phyloP scores from a whole-genome alignment of 345 rosid genomes.

The Citrus glauca region DNA sequence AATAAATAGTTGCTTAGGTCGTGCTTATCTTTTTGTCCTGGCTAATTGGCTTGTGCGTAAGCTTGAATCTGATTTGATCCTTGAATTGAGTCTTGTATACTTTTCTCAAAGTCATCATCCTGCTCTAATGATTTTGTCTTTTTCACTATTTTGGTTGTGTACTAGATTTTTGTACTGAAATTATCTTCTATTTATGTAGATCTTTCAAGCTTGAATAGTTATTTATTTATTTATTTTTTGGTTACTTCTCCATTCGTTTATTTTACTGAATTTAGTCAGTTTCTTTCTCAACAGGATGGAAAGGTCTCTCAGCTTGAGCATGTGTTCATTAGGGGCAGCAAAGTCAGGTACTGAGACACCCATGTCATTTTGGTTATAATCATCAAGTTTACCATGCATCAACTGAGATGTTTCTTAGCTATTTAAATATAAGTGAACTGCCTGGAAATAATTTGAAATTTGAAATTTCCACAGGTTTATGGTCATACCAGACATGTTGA shows the following conservation, averaged over 20 bases:
- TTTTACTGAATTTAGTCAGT: not conserved
- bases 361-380: not conserved
- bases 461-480: constrained; percentile 62
- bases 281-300: constrained; percentile 63
- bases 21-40: not conserved
- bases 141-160: not conserved
- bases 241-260: not conserved
- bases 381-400: not conserved
- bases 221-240: not conserved
- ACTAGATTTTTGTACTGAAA: not conserved
- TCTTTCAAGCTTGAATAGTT: not conserved
- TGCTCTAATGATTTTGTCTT: not conserved
- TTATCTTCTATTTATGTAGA: not conserved
- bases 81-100: not conserved
- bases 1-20: not conserved
- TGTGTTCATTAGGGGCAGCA: constrained; percentile 93
- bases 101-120: not conserved
- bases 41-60: not conserved
- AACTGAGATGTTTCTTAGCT: not conserved
- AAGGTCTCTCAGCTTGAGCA: constrained; percentile 97
- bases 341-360: constrained; percentile 68
- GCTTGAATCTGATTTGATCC: not conserved
- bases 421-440: not conserved
- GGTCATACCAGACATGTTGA: constrained; percentile 99
- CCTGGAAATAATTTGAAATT: constrained; percentile 2